A percentile compares a stretch with the other conserved stretches of the same genome.
Evolutionary conservation across 108 stramenopile genomes (phyloP).

Genomic region (Nitzschia putrida): DNA sequence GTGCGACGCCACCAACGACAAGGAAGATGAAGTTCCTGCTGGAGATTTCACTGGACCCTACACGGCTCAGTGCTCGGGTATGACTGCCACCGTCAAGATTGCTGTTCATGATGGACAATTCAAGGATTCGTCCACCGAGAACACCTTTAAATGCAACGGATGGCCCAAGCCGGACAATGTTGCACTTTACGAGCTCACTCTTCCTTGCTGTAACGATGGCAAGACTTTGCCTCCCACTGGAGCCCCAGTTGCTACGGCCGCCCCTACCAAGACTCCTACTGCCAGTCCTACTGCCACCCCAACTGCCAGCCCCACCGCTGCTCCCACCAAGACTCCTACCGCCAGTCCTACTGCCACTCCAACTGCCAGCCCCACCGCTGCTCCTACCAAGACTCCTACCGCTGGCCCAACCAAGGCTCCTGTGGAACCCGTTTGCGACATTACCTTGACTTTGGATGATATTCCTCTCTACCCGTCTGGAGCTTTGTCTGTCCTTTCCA

Average conservation of each 20-base stretch:
- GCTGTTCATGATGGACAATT: conserved; percentile 6
- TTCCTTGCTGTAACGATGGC: conserved; percentile 6
- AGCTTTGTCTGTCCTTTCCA: neutral
- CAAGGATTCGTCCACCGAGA: too few relatives aligned
- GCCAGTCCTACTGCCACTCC: conserved; percentile 18
- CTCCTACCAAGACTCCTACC: neutral
- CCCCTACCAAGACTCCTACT: neutral
- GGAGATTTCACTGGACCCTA: neutral
- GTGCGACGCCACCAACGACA: neutral
- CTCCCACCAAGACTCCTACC: neutral
- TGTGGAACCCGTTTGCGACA: neutral
- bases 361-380: neutral
- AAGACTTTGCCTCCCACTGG: neutral
- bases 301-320: conserved; percentile 9
- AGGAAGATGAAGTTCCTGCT: neutral
- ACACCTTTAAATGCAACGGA: neutral
- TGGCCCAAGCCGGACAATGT: neutral
- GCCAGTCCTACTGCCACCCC: neutral
- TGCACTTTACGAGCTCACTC: neutral
- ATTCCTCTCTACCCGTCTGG: neutral
- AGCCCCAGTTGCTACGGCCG: neutral
- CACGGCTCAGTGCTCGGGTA: neutral
- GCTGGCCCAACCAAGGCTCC: neutral
- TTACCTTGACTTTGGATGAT: neutral
- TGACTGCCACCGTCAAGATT: neutral